Conservation (phyloP, 2,329 filamentous ascomycete genomes). For the Fusarium caatingaense region DNA sequence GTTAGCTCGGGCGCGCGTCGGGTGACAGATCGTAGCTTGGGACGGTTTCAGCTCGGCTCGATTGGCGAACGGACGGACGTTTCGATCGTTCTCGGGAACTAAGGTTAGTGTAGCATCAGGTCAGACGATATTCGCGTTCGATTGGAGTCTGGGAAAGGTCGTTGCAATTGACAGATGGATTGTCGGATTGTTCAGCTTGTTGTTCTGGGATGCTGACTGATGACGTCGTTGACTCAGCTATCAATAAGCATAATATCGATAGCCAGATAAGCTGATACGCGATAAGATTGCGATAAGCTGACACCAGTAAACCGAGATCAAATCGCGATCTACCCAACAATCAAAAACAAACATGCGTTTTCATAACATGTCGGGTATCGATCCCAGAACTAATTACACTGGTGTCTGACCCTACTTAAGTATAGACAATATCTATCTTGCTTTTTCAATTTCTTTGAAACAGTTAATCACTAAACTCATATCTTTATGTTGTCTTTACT, state of each 20-base stretch:
- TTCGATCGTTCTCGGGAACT: not conserved
- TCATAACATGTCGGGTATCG: fast-evolving
- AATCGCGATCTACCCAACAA: fast-evolving
- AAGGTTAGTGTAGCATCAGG: not conserved
- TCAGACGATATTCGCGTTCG: no score
- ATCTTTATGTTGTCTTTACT: no score
- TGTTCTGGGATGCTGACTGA: not conserved
- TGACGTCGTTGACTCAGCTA: not conserved
- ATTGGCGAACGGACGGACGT: not conserved
- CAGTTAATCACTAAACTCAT: no score
- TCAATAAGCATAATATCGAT: not conserved
- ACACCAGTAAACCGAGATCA: no score
- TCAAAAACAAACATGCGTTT: no score
- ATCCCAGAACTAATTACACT: no score
- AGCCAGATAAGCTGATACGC: fast-evolving
- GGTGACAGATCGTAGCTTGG: not conserved
- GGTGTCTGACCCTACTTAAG: no score
- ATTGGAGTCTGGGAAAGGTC: not conserved
- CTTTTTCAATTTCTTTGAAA: no score
- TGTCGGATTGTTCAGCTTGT: not conserved
- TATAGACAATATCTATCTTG: no score
- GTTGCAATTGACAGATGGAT: not conserved
- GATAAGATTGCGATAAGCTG: not conserved
- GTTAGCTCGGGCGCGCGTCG: not conserved
- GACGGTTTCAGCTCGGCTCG: not conserved